Evolutionary conservation across 2,329 filamentous ascomycete species (phyloP), one percentile per base, ranked within the genome.

Genomic region (Hypoxylon sp.): DNA sequence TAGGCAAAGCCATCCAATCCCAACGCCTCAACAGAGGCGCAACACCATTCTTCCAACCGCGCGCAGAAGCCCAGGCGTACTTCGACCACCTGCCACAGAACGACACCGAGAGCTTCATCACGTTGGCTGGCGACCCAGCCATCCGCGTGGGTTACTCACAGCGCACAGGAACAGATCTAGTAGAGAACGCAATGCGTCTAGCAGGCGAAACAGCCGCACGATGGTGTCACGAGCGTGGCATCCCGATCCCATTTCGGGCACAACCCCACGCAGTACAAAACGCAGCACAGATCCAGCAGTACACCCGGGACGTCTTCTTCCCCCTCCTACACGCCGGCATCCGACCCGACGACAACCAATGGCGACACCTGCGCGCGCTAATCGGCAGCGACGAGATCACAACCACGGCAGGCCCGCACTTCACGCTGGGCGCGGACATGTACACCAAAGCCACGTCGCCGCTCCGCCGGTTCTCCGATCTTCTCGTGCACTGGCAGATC

Each of bases 401-500:
- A 6, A 73, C 78, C n/a, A 68, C 66, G 2, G 77, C 84, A 0
- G 78, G 76, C 6, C 78, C 78, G 4, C 79, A 86, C 67, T 77
- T 81, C 53, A 73, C 78, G 32, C 74, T 87, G 50, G 86, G 84
- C 12, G 64, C 80, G 1, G 75, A 82, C 44, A 79, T 81, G 71
- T 87, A 88, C 67, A 73, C 80, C 50, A 87, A 85, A 59, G 79
- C 79, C 27, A 88, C 86, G 5, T 86, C 81, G 38, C 86, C 86
- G 12, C 75, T 89, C n/a, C 82, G 86, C 23, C 79, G 86, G 31
- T 88, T 79, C 68, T 70, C 74, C 4, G 86, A 89, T 67, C 70
- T 88, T 35, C 65, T 88, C 21, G 77, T 81, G 1, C 84, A 88
- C 69, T 88, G 83, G 82, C 84, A 88, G 67, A 81, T 88, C 55